Evolutionary conservation across 345 rosid genomes (phyloP).

Genomic region (Bruguiera gymnorhiza): DNA sequence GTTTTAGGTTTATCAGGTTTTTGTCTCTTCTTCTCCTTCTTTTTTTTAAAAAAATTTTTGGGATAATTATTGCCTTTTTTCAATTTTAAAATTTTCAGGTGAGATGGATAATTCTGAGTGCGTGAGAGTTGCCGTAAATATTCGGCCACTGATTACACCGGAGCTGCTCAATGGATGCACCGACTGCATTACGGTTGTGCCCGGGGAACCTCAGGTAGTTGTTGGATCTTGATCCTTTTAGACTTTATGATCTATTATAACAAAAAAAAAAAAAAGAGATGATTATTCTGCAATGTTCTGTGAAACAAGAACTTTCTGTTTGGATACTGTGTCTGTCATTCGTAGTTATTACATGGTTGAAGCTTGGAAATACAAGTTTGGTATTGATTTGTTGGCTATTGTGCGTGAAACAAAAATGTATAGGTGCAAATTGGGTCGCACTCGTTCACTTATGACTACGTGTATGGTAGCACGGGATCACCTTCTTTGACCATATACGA

Average conservation of each 20-base stretch:
- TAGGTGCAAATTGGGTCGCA: constrained; percentile 93
- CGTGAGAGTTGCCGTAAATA: constrained; percentile 84
- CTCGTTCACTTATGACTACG: constrained; percentile 74
- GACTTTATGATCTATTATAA: neutral
- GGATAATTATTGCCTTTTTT: neutral
- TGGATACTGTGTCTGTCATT: neutral
- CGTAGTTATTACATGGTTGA: too few relatives aligned
- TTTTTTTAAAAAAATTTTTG: neutral
- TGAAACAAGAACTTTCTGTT: neutral
- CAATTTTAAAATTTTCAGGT: neutral
- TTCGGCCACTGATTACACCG: constrained; percentile 79
- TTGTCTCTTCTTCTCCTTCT: neutral
- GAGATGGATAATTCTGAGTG: constrained; percentile 48
- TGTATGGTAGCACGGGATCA: constrained; percentile 53
- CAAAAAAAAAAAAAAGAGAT: neutral
- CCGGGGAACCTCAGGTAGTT: constrained; percentile 84
- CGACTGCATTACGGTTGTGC: constrained; percentile 79
- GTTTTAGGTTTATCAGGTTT: too few relatives aligned
- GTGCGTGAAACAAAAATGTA: neutral
- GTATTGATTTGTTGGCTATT: neutral
- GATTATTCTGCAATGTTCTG: neutral
- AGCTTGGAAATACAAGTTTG: neutral
- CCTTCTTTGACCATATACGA: constrained; percentile 48
- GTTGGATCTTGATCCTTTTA: neutral
- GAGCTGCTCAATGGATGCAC: constrained; percentile 87